Base-by-base conservation (phyloP, 768 basidiomycete genomes). In the Collybia sordida region DNA sequence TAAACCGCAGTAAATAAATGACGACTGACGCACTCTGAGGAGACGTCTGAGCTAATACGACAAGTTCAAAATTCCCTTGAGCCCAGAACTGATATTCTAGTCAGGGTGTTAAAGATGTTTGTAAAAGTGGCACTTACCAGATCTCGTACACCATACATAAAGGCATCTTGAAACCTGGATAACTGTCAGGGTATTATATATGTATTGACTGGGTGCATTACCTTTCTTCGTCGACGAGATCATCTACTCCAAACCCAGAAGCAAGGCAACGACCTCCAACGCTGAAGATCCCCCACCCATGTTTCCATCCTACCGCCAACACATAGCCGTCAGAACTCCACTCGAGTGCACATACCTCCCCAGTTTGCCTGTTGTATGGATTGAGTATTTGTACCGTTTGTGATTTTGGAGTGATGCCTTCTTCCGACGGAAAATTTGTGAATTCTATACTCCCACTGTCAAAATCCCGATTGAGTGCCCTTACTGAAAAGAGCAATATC, bases 271-370 rank as follows among this genome's bases (percentile, higher is more conserved):
- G 78, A 5, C 96, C 96, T 11, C 90, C 89, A 9, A 93, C 85
- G 62, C 88, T 93, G 70, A 93, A 90, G 4, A 96, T 78, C 3
- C 85, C 90, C 94, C 94, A 98, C 6, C 93, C 95, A 46, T 79
- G 68, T 53, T 83, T 78, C 89, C 93, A 97, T 0, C 93, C 96
- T 2, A 93, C 93, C 27, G 94, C 95, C 9, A 99, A 73, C 5
- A 91, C 92, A 68, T 94, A 94, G 2, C 96, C 96, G 67, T 99
- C 97, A 0, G 90, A 90, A 44, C 90, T 95, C 96, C 95, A 98
- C 58, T 93, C 84, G 65, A 96, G 74, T 9, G 81, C 65, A 51
- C 67, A 79, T 4, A 93, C 83, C 35, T 78, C 68, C 1, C 90
- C 91, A 4, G 75, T 80, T 6, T 77, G 73, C 39, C 72, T 73